phyloP scores from a whole-genome alignment of 2,329 filamentous ascomycete genomes.

The Colletotrichum theobromicola region DNA sequence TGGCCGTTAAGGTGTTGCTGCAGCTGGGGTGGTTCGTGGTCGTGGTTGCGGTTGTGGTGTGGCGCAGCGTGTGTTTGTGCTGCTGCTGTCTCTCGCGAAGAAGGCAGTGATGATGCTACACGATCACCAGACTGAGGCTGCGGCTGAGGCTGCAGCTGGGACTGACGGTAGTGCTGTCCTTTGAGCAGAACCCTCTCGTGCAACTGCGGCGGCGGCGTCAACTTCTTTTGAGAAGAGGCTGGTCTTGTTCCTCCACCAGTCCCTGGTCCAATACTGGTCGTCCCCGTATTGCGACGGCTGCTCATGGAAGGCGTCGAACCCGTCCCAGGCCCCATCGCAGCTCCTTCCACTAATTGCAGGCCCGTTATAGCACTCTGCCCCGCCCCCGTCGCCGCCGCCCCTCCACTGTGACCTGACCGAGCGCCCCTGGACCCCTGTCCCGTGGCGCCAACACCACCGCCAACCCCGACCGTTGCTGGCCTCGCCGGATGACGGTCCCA shows the following conservation, averaged over 20 bases:
- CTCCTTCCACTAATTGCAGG: slow-evolving; percentile 14
- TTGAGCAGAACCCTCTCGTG: slow-evolving; percentile 12
- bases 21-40: not conserved
- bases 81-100: too few species aligned
- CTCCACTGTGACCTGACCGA: not conserved
- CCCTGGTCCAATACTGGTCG: not conserved
- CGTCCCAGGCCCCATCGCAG: not conserved
- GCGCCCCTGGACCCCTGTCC: not conserved
- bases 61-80: not conserved
- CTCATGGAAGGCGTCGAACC: not conserved
- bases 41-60: not conserved
- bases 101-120: not conserved
- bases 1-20: not conserved
- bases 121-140: not conserved
- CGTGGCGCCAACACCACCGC: not conserved
- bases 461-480: not conserved
- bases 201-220: slow-evolving; percentile 17
- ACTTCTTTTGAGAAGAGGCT: slow-evolving; percentile 1
- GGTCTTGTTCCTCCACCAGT: not conserved
- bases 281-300: not conserved
- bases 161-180: not conserved
- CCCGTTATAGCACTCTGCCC: not conserved
- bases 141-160: not conserved
- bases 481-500: not conserved
- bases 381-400: not conserved